Evolutionary conservation across 2,329 filamentous ascomycete genomes (phyloP), one percentile per base, ranked within the genome.

Genomic region (Leptoxyphium fumago): DNA sequence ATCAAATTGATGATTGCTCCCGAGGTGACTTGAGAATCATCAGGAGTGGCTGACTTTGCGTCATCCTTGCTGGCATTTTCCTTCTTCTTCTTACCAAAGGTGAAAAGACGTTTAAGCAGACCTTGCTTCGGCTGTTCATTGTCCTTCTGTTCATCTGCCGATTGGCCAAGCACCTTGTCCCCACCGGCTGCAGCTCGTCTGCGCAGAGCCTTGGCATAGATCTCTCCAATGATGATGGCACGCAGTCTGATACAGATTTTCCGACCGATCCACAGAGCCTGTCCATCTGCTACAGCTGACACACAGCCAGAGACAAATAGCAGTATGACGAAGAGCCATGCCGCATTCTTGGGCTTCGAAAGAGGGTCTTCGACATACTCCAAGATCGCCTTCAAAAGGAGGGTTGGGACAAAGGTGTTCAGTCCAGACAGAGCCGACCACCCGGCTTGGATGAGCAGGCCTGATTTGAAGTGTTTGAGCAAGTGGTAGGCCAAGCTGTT

Each of bases 1-100:
- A 98, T 98, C 52, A 98, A 71, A 63, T 96, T 98, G 69, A 98
- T 98, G 57, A 98, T 95, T n/a, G 91, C 94, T 49, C 93, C 91
- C 42, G 93, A 74, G 48, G 91, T 95, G 34, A 87, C 89, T 65
- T 94, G 86, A 48, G 86, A 80, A 29, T 61, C 52, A 13, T 61
- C 60, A 2, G 44, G 40, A 6, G 18, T 41, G 57, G 55, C 17
- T 55, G 52, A 43, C 21, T 56, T 52, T 13, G 51, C 46, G 34
- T 62, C 58, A 29, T 69, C 63, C 26, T 54, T 52, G 4, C 46
- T 68, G 44, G 70, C 68, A 46, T 71, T 61, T 2, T 62, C 64
- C 55, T 73, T 73, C 58, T 78, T 77, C 56, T 77, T 77, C 10
- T 81, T 65, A 10, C 80, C 75, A 29, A 87, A 68, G 5, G 64